Evolutionary conservation across 129 eudicot genomes (phyloP).

Genomic region (Escallonia rubra): DNA sequence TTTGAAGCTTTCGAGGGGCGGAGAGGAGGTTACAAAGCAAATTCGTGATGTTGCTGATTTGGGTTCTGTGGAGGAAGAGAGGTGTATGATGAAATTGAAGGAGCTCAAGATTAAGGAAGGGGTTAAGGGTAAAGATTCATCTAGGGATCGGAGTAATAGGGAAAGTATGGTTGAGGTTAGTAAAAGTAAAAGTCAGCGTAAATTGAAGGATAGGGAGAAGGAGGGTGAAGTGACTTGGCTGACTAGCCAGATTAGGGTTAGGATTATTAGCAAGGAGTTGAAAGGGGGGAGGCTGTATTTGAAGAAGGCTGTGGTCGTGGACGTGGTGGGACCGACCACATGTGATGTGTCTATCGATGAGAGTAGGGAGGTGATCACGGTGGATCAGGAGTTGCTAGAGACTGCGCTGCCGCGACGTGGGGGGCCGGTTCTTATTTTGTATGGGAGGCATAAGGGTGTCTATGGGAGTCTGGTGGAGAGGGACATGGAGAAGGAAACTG

Average conservation of each 20-base stretch:
- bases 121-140: conserved; percentile 7
- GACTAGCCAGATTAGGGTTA: conserved; percentile 69
- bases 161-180: conserved; percentile 3
- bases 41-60: conserved; percentile 39
- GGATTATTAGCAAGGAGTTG: conserved; percentile 56
- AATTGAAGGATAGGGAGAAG: conserved; percentile 24
- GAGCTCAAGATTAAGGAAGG: conserved; percentile 27
- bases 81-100: conserved; percentile 41
- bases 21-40: conserved; percentile 30
- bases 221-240: conserved; percentile 46
- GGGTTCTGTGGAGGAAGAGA: conserved; percentile 56
- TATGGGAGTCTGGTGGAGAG: conserved; percentile 65
- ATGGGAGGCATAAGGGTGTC: conserved; percentile 81
- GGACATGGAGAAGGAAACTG: conserved; percentile 71
- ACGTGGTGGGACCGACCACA: conserved; percentile 74
- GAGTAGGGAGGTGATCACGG: conserved; percentile 63
- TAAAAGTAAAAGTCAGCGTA: conserved; percentile 12
- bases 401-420: conserved; percentile 81
- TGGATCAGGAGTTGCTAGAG: conserved; percentile 68
- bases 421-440: conserved; percentile 73
- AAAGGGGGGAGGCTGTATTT: conserved; percentile 75
- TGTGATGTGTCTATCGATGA: conserved; percentile 84
- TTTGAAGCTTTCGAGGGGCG: conserved; percentile 32
- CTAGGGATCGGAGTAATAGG: conserved; percentile 15
- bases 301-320: conserved; percentile 81